These are phyloP conservation scores for Fusarium burgessii DNA, from an alignment of 2,329 filamentous ascomycete genomes.

Conservation along the genomic window DNA sequence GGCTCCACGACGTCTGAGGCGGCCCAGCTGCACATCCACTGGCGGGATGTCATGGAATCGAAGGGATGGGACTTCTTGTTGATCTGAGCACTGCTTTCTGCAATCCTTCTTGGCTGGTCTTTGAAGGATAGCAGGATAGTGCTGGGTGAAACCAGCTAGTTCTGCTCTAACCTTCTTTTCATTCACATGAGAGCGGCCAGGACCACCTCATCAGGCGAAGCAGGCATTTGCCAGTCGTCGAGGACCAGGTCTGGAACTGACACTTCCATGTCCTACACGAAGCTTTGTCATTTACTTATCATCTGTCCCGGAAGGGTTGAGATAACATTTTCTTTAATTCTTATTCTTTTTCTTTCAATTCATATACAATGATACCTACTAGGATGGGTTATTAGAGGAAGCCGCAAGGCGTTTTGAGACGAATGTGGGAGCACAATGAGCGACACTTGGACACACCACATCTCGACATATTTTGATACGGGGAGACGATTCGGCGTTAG, in stretches of 20 bases:
- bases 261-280: conserved; percentile 14
- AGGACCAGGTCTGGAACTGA: conserved; percentile 26
- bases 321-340: conserved; percentile 34
- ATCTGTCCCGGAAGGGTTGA: conserved; percentile 41
- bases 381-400: conserved; percentile 54
- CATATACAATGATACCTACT: conserved; percentile 51
- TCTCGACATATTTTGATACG: conserved; percentile 43
- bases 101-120: conserved; percentile 54
- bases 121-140: conserved; percentile 47
- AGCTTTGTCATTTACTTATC: conserved; percentile 37
- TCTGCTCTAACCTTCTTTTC: conserved; percentile 38
- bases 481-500: conserved; percentile 34
- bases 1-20: conserved; percentile 53
- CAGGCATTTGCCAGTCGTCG: conserved; percentile 53
- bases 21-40: conserved; percentile 80
- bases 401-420: conserved; percentile 55
- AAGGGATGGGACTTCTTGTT: conserved; percentile 94
- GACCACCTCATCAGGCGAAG: conserved; percentile 50
- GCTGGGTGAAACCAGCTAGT: conserved; percentile 34
- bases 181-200: conserved; percentile 41
- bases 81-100: conserved; percentile 67
- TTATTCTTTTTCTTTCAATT: conserved; percentile 41
- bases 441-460: conserved; percentile 49
- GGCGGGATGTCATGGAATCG: conserved; percentile 92
- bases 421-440: conserved; percentile 42